phyloP scores from a whole-genome alignment of 2,329 filamentous ascomycete genomes.

The Diaporthe helianthi region DNA sequence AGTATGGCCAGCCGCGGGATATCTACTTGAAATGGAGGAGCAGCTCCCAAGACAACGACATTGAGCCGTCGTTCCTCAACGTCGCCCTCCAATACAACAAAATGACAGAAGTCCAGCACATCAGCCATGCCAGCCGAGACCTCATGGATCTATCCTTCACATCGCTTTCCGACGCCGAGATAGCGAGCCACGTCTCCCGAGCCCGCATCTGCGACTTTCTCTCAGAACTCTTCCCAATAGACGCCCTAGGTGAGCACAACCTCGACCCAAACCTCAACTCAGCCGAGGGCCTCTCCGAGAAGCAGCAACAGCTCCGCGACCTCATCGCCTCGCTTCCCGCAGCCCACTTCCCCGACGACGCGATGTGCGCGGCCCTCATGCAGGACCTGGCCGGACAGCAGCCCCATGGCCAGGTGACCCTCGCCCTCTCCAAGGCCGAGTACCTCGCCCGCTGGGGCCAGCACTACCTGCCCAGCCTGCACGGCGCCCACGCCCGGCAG shows the following conservation, averaged over 20 bases:
- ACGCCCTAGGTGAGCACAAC: conserved; percentile 47
- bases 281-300: conserved; percentile 16
- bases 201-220: conserved; percentile 58
- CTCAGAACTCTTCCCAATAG: conserved; percentile 51
- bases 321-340: conserved; percentile 48
- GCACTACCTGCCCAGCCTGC: conserved; percentile 65
- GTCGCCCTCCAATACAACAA: conserved; percentile 47
- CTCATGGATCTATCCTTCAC: conserved; percentile 35
- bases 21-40: conserved; percentile 53
- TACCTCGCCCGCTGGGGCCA: conserved; percentile 61
- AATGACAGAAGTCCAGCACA: conserved; percentile 35
- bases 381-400: conserved; percentile 54
- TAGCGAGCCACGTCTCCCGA: conserved; percentile 61
- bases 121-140: conserved; percentile 31
- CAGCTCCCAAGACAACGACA: conserved; percentile 27
- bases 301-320: conserved; percentile 39
- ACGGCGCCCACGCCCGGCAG: conserved; percentile 63
- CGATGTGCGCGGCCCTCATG: conserved; percentile 54
- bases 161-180: conserved; percentile 43
- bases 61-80: conserved; percentile 40
- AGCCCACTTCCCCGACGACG: conserved; percentile 43
- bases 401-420: conserved; percentile 56
- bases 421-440: conserved; percentile 50
- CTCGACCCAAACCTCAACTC: neutral
- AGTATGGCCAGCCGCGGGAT: conserved; percentile 67